These are phyloP conservation scores for Blastobotrys indianensis DNA, from an alignment of 1,139 yeast genomes.

Conservation along the genomic window DNA sequence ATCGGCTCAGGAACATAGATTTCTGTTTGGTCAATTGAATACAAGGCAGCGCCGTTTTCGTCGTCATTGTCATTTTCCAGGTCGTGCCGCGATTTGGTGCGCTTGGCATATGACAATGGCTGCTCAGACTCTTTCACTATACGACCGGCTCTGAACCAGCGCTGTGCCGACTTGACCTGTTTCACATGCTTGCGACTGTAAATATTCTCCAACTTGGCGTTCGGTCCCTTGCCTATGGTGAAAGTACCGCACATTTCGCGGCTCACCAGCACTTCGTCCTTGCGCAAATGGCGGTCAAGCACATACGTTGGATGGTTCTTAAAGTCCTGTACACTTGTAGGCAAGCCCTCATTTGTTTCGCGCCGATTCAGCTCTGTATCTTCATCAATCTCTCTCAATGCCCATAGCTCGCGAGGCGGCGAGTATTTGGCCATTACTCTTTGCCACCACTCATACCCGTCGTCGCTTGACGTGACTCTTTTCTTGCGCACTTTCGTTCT, in stretches of 20 bases:
- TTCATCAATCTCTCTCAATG: constrained; percentile 61
- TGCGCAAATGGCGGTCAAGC: constrained; percentile 63
- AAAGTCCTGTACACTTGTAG: constrained; percentile 75
- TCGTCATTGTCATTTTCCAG: constrained; percentile 36
- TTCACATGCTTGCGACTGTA: constrained; percentile 64
- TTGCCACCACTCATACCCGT: constrained; percentile 61
- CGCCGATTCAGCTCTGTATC: constrained; percentile 61
- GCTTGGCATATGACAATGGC: constrained; percentile 44
- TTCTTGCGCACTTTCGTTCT: constrained; percentile 73
- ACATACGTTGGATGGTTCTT: constrained; percentile 86
- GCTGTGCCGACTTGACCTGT: constrained; percentile 61
- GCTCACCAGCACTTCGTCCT: constrained; percentile 57
- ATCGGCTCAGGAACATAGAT: constrained; percentile 58
- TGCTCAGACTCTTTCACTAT: constrained; percentile 63
- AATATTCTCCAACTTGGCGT: constrained; percentile 36
- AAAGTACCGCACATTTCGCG: constrained; percentile 13
- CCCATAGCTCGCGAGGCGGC: constrained; percentile 19
- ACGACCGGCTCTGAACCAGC: constrained; percentile 84
- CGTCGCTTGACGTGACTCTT: constrained; percentile 53
- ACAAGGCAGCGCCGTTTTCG: constrained; percentile 48
- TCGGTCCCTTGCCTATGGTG: constrained; percentile 10
- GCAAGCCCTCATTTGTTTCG: constrained; percentile 78
- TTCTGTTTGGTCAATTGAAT: constrained; percentile 74
- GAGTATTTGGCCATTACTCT: constrained; percentile 37
- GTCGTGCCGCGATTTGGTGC: constrained; percentile 28